phyloP scores from a whole-genome alignment of 495 filamentous ascomycete species.

The Xylaria cubensis region DNA sequence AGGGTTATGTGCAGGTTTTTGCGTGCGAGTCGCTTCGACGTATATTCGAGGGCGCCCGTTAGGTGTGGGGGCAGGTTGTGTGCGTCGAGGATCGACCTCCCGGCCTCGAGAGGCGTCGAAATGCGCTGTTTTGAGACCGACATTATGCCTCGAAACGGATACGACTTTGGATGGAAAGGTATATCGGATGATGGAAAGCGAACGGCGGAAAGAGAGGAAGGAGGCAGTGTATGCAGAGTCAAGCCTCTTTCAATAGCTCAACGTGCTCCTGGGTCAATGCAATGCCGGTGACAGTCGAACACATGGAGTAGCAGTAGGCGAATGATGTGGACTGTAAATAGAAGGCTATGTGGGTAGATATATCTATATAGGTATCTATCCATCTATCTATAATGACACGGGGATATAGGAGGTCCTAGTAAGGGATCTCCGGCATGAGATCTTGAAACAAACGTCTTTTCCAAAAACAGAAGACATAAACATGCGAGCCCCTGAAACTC shows the following conservation, averaged over 20 bases:
- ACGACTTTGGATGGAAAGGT: background rate
- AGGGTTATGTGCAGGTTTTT: slow-evolving; percentile 56
- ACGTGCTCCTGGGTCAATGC: slow-evolving; percentile 7
- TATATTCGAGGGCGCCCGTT: slow-evolving; percentile 55
- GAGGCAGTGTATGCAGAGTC: slow-evolving; percentile 25
- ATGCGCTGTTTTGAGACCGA: slow-evolving; percentile 54
- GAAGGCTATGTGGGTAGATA: slow-evolving; percentile 16
- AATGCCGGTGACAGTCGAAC: background rate
- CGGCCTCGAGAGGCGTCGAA: slow-evolving; percentile 62
- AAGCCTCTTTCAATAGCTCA: slow-evolving; percentile 1
- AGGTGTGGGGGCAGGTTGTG: slow-evolving; percentile 54
- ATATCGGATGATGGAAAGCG: slow-evolving; percentile 3
- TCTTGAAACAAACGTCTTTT: slow-evolving; percentile 16
- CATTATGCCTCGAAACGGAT: slow-evolving; percentile 30
- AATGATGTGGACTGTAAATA: background rate
- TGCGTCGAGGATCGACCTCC: slow-evolving; percentile 54
- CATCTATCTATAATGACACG: background rate
- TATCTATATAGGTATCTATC: slow-evolving; percentile 18
- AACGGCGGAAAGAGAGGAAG: background rate
- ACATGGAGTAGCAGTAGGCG: background rate
- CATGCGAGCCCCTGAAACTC: slow-evolving; percentile 3
- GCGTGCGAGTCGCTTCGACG: slow-evolving; percentile 55
- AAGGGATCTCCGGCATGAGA: slow-evolving; percentile 22
- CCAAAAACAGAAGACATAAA: slow-evolving; percentile 9
- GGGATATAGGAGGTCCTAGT: background rate